A percentile compares a stretch with the other conserved stretches of the same genome.
Evolutionary conservation across 2,329 filamentous ascomycete species (phyloP).

Genomic region (Hypoxylon sp.): DNA sequence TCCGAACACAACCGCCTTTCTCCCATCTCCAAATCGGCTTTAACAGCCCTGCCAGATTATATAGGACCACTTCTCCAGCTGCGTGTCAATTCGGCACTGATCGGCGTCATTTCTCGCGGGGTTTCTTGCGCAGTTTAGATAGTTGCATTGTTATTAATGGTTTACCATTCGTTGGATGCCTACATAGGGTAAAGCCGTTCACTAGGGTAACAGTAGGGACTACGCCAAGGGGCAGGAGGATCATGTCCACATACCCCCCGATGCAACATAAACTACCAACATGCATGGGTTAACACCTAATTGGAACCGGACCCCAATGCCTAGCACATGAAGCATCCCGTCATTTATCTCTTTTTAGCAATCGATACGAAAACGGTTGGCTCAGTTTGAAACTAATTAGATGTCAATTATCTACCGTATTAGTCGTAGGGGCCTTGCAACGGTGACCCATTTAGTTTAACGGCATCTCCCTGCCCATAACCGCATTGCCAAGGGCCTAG

Average conservation of each 20-base stretch:
- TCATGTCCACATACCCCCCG: conserved; percentile 5
- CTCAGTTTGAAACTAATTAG: no score
- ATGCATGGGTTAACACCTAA: neutral
- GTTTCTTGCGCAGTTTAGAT: neutral
- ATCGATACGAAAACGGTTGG: neutral
- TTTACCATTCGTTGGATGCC: conserved; percentile 11
- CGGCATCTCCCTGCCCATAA: neutral
- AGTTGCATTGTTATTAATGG: conserved; percentile 12
- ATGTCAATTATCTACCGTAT: neutral
- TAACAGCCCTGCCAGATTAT: conserved; percentile 9
- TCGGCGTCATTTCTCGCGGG: conserved; percentile 14
- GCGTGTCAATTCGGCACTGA: conserved; percentile 14
- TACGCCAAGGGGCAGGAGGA: conserved; percentile 18
- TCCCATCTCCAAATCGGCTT: conserved; percentile 2
- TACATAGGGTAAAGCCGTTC: conserved; percentile 14
- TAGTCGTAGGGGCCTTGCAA: no score
- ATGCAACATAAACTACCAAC: neutral
- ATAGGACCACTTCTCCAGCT: conserved; percentile 2
- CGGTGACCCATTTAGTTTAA: no score
- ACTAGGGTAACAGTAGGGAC: conserved; percentile 3
- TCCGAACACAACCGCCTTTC: neutral
- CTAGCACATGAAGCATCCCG: neutral
- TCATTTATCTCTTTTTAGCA: neutral
- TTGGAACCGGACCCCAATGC: conserved; percentile 1
- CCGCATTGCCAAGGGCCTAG: conserved; percentile 2